Evolutionary conservation across 306 rosid species (phyloP).

Genomic region (Prunus mongolica): DNA sequence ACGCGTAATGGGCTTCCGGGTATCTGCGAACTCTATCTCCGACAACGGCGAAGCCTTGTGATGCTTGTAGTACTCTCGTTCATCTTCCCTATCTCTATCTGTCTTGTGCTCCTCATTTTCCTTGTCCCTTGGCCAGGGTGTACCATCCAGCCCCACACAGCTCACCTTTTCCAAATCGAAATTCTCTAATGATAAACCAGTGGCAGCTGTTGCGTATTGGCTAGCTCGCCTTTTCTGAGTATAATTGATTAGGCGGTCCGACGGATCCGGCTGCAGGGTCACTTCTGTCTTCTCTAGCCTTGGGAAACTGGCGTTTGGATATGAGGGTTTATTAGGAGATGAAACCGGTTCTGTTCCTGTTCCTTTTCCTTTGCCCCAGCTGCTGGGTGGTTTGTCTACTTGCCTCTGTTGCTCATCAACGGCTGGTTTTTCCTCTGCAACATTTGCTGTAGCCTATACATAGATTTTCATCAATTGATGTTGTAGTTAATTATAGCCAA

Average conservation of each 20-base stretch:
- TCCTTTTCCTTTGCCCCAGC: background rate
- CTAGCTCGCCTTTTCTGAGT: constrained; percentile 44
- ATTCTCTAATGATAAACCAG: background rate
- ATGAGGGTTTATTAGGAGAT: constrained; percentile 31
- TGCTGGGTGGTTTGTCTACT: constrained; percentile 7
- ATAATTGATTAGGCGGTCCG: constrained; percentile 37
- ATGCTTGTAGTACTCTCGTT: constrained; percentile 40
- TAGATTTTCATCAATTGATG: too few species aligned
- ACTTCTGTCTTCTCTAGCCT: constrained; percentile 48
- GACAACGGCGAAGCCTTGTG: constrained; percentile 82
- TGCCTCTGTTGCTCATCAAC: background rate
- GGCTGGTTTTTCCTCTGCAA: background rate
- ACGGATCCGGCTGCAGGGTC: constrained; percentile 29
- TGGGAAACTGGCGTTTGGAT: constrained; percentile 28
- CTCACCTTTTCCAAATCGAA: constrained; percentile 32
- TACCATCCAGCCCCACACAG: constrained; percentile 62
- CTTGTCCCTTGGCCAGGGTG: constrained; percentile 44
- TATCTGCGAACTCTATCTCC: constrained; percentile 55
- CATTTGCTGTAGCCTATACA: constrained; percentile 2
- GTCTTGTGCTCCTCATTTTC: constrained; percentile 4
- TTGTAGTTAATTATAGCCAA: too few species aligned
- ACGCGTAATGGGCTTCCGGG: constrained; percentile 52
- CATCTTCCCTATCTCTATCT: constrained; percentile 12
- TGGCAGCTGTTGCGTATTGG: background rate
- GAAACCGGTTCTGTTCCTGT: constrained; percentile 15